Percentiles rank a stretch among this genome's conserved stretches.
Evolutionary conservation across 1,284 basidiomycete genomes (phyloP).

Genomic region (Leccinum laetum): DNA sequence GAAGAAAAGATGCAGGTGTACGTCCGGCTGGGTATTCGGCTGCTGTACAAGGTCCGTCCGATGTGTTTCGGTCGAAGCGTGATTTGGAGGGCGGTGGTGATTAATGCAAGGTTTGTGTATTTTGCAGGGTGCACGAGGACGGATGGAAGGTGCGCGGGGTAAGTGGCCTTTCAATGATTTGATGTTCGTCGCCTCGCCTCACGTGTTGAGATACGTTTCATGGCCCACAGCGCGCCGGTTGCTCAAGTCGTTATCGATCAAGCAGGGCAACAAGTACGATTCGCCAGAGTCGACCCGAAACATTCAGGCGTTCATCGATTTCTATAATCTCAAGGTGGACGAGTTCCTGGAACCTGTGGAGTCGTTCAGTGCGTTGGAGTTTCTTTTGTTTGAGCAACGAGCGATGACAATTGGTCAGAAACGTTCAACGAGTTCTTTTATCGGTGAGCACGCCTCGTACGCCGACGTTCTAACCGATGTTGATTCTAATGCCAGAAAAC

Average conservation of each 20-base stretch:
- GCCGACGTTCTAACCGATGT: constrained; percentile 21
- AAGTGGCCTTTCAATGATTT: constrained; percentile 21
- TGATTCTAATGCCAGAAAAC: constrained; percentile 62
- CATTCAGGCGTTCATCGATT: constrained; percentile 87
- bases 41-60: constrained; percentile 79
- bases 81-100: background rate
- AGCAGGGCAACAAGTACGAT: constrained; percentile 96
- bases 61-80: background rate
- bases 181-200: background rate
- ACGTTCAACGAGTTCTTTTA: constrained; percentile 80
- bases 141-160: constrained; percentile 92
- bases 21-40: constrained; percentile 88
- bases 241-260: constrained; percentile 89
- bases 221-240: constrained; percentile 58
- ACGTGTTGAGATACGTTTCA: constrained; percentile 3
- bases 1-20: constrained; percentile 99
- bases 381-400: background rate
- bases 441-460: constrained; percentile 36
- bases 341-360: constrained; percentile 85
- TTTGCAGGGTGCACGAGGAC: constrained; percentile 71
- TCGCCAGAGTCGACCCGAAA: constrained; percentile 81
- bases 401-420: constrained; percentile 1
- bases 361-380: constrained; percentile 68
- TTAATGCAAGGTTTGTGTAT: background rate
- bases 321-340: constrained; percentile 84